Evolutionary conservation across 495 filamentous ascomycete species (phyloP).

Genomic region (Neurospora terricola): DNA sequence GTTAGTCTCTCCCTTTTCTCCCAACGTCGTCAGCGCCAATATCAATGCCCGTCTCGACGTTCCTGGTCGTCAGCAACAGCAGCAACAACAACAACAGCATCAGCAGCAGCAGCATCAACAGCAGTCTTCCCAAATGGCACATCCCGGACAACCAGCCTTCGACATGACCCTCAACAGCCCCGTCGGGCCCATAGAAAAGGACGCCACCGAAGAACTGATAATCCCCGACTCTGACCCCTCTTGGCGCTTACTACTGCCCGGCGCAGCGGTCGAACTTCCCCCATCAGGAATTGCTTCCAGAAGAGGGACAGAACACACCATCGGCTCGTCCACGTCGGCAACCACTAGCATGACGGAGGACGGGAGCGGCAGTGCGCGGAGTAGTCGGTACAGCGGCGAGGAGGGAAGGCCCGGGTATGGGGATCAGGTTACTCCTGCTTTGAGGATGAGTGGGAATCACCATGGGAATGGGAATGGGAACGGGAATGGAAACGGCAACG

Average conservation of each 20-base stretch:
- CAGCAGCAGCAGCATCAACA: constrained; percentile 7
- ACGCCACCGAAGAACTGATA: not conserved
- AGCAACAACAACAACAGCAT: constrained; percentile 1
- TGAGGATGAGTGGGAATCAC: not conserved
- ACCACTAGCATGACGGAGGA: not conserved
- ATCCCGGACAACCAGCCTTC: not conserved
- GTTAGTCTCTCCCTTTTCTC: constrained; percentile 12
- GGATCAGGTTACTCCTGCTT: not conserved
- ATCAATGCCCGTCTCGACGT: not conserved
- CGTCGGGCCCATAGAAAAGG: not conserved
- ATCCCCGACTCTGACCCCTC: not conserved
- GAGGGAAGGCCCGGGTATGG: not conserved
- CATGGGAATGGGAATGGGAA: not conserved
- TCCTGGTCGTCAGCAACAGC: not conserved
- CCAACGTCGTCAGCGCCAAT: constrained; percentile 4
- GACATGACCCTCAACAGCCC: not conserved
- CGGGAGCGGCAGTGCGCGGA: not conserved
- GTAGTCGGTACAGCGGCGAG: not conserved
- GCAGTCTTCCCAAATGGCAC: not conserved
- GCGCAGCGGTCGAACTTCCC: not conserved
- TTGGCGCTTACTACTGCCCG: not conserved
- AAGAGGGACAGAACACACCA: not conserved
- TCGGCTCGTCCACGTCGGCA: not conserved
- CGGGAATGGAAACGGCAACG: not conserved
- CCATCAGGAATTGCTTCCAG: not conserved